Evolutionary conservation across 345 rosid genomes (phyloP).

Genomic region (Turritis glabra): DNA sequence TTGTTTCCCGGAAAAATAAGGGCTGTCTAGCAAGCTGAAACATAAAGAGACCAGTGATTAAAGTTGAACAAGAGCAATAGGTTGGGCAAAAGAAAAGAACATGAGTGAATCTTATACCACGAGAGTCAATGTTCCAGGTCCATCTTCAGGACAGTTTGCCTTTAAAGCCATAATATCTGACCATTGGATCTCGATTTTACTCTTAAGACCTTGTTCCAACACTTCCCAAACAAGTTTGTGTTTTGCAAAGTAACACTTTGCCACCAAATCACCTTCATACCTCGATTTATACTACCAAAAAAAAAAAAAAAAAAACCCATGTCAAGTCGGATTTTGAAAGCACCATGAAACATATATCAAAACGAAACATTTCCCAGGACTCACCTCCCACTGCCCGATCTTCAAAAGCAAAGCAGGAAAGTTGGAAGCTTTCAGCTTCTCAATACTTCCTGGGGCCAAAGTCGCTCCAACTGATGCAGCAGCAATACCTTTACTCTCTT

Average conservation of each 20-base stretch:
- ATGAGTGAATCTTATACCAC: slow-evolving; percentile 54
- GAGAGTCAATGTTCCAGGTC: slow-evolving; percentile 81
- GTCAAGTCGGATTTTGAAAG: slow-evolving; percentile 1
- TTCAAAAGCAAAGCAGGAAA: slow-evolving; percentile 80
- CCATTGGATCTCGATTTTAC: slow-evolving; percentile 99
- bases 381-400: slow-evolving; percentile 97
- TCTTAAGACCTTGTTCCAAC: slow-evolving; percentile 92
- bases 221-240: slow-evolving; percentile 99
- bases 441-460: slow-evolving; percentile 38
- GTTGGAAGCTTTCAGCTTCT: slow-evolving; percentile 97
- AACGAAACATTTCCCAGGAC: neutral
- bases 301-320: slow-evolving; percentile 1
- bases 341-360: slow-evolving; percentile 12
- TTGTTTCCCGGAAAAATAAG: slow-evolving; percentile 93
- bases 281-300: slow-evolving; percentile 77
- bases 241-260: slow-evolving; percentile 98
- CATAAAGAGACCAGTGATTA: slow-evolving; percentile 18
- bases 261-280: slow-evolving; percentile 98
- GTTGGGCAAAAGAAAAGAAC: neutral
- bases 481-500: slow-evolving; percentile 48
- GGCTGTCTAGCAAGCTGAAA: slow-evolving; percentile 94
- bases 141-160: slow-evolving; percentile 81
- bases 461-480: slow-evolving; percentile 27
- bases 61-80: neutral
- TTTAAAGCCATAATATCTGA: slow-evolving; percentile 92